phyloP scores from a whole-genome alignment of 2,329 filamentous ascomycete genomes.

The Gnomoniopsis sp. region DNA sequence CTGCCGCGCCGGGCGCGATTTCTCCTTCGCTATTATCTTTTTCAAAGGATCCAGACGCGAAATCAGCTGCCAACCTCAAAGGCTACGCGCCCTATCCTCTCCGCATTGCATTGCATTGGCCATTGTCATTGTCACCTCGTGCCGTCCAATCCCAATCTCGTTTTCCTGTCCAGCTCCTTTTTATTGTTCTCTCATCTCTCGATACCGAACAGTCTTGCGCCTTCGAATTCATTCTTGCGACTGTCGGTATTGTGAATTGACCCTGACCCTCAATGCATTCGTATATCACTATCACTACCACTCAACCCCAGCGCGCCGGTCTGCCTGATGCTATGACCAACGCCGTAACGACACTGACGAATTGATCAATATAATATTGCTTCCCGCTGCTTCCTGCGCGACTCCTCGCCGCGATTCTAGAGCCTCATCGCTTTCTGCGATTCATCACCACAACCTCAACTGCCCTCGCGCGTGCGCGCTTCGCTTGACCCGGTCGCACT shows the following conservation, averaged over 20 bases:
- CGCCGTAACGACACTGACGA: not conserved
- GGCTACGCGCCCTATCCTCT: conserved; percentile 2
- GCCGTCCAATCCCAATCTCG: not conserved
- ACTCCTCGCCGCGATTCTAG: conserved; percentile 3
- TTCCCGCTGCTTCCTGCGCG: not conserved
- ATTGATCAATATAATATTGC: conserved; percentile 4
- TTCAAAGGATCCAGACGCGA: conserved; percentile 4
- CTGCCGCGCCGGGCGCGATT: conserved; percentile 9
- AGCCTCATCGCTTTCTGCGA: not conserved
- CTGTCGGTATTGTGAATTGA: not conserved
- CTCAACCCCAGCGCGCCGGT: not conserved
- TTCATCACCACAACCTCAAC: not conserved
- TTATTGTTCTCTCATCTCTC: too few species aligned
- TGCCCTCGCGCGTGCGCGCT: not conserved
- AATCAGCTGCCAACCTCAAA: not conserved
- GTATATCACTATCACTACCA: not conserved
- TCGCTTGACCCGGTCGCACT: not conserved
- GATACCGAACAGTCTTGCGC: not conserved
- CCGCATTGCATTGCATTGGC: not conserved
- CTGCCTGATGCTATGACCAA: not conserved
- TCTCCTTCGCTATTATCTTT: conserved; percentile 11
- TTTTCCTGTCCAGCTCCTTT: conserved; percentile 1
- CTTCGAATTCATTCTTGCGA: not conserved
- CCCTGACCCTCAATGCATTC: conserved; percentile 17
- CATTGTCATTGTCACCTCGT: conserved; percentile 1